Conservation (phyloP, 805 yeast species). For the Vanderwaltozyma verrucispora region DNA sequence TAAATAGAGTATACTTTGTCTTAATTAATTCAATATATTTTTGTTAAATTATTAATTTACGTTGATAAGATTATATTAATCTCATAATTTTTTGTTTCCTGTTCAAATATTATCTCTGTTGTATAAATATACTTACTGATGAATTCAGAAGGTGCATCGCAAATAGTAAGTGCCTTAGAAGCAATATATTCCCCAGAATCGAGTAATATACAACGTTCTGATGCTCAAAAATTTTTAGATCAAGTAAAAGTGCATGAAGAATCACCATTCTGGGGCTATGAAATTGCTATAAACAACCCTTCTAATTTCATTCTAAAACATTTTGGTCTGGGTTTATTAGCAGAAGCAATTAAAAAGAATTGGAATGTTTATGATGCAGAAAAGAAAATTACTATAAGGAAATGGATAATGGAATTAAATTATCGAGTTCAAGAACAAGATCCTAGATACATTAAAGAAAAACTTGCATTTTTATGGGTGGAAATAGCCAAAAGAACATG, state of each 20-base stretch:
- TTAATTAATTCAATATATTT: too few species aligned
- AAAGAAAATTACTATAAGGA: conserved; percentile 57
- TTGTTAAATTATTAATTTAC: too few species aligned
- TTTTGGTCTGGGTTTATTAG: conserved; percentile 75
- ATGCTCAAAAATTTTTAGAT: conserved; percentile 62
- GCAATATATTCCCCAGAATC: conserved; percentile 60
- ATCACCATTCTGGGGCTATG: conserved; percentile 89
- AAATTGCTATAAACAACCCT: conserved; percentile 55
- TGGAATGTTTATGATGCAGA: conserved; percentile 47
- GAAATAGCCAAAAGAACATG: conserved; percentile 82
- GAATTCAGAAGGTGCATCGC: conserved; percentile 61
- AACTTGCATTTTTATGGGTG: conserved; percentile 85
- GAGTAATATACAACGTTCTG: conserved; percentile 43
- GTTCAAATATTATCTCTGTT: too few species aligned
- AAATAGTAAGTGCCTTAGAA: conserved; percentile 68
- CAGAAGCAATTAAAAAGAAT: conserved; percentile 51
- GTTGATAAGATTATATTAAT: too few species aligned
- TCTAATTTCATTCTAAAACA: conserved; percentile 70
- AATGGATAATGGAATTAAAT: conserved; percentile 78
- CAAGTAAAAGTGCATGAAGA: conserved; percentile 66
- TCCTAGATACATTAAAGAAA: conserved; percentile 85
- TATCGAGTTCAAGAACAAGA: conserved; percentile 48
- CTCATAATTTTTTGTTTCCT: too few species aligned
- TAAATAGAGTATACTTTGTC: too few species aligned
- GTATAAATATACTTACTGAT: too few species aligned